Evolutionary conservation across 805 yeast species (phyloP), one percentile per base, ranked within the genome.

Genomic region (Priceomyces haplophilus): DNA sequence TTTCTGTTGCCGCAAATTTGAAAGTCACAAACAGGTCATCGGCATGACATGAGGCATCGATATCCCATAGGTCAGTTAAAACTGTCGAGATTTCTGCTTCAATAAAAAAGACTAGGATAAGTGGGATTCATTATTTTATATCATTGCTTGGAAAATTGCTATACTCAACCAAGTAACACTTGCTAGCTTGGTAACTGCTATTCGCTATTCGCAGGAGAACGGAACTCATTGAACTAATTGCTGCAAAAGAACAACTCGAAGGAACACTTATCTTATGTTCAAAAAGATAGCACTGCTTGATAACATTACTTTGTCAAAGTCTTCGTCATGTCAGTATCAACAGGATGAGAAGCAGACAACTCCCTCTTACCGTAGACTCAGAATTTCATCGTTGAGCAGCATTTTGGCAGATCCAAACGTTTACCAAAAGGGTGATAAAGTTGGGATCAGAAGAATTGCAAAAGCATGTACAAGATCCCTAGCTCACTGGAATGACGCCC

Each of bases 401-500:
- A 29, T 41, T 13, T 35, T 21, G 4, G 37, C 34, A 12, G 41
- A 38, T 21, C 19, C 41, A 1, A 21, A 16, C 3, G 25, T 34
- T 3, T 20, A 15, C n/a, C 31, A 27, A 27, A 27, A 27, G 15
- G 23, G 24, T 13, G 33, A 24, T 23, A 40, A 38, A 20, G 42
- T 29, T 11, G 48, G 50, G 2, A 30, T 47, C 15, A 38, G 42
- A 31, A 29, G 35, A 35, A 34, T 47, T 16, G 48, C 50, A 7
- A 35, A 31, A 19, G 43, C 43, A 12, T 39, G 42, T 23, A 32
- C 42, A 13, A 42, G 34, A 19, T 39, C 49, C 3, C 13, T 45
- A 4, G 29, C 32, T 5, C 48, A 46, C 13, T 43, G 49, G 47
- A 38, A 34, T 25, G 40, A 34, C 2, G n/a, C 37, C 18, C 12